phyloP scores from a whole-genome alignment of 148 eudicot genomes.

The Rhododendron ferrugineum region DNA sequence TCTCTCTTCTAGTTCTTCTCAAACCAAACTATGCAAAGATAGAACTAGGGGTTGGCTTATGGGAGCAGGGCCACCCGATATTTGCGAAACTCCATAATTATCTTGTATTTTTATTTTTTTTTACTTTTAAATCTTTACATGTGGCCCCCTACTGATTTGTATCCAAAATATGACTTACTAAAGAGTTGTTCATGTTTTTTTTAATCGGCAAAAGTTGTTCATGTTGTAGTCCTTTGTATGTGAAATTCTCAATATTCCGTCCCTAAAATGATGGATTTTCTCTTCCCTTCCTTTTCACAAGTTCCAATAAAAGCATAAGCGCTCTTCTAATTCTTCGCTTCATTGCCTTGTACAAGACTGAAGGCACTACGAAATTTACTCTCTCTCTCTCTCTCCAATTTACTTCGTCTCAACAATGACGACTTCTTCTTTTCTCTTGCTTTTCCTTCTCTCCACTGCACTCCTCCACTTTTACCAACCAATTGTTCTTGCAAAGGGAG shows the following conservation, averaged over 20 bases:
- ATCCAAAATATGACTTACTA: too few relatives aligned
- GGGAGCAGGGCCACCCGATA: too few relatives aligned
- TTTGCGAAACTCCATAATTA: too few relatives aligned
- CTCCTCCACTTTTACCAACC: not conserved
- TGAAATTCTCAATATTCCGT: too few relatives aligned
- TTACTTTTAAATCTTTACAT: too few relatives aligned
- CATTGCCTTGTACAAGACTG: not conserved
- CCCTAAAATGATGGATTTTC: not conserved
- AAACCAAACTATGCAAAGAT: not conserved
- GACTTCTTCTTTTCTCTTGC: not conserved
- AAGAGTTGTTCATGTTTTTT: not conserved
- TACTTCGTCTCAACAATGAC: not conserved
- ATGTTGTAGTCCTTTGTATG: too few relatives aligned
- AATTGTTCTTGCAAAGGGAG: constrained; percentile 14
- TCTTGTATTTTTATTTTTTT: too few relatives aligned
- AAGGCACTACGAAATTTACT: not conserved
- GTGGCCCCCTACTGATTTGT: too few relatives aligned
- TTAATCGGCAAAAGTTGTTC: not conserved
- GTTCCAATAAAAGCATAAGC: not conserved
- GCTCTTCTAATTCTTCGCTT: not conserved
- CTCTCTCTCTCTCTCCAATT: not conserved
- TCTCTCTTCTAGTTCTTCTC: not conserved
- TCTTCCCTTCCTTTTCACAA: not conserved
- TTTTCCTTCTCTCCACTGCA: constrained; percentile 13
- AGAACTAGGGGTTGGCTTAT: too few relatives aligned